Base-by-base conservation (phyloP, 2,329 filamentous ascomycete genomes). In the Phialophora verrucosa region DNA sequence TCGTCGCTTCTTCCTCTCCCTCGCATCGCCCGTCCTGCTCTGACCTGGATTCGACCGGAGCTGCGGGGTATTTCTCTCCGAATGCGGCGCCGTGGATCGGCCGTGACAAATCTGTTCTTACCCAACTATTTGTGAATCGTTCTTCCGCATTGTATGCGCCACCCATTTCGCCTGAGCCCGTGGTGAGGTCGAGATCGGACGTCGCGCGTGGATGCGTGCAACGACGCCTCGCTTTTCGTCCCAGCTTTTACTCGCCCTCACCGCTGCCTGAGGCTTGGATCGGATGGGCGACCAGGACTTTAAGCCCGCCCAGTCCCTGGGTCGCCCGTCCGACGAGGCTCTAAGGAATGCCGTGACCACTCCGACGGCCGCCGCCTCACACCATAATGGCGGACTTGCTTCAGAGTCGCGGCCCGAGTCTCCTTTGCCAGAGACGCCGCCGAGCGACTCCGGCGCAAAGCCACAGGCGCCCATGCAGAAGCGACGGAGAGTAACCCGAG, bases 401-500 rank as follows among this genome's bases (percentile, higher is more conserved):
- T 31, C 65, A 4, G 68, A 64, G 2, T 66, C 64, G 29, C 68
- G 62, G 27, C 68, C 68, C 17, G 65, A 59, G 14, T 69, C 68
- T 31, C 68, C 68, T 49, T 42, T 38, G 29, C 59, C 59, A 31
- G 68, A 70, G 25, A 63, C 60, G 14, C 59, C 67, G 10, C 55
- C 51, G 4, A 67, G 66, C 51, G 68, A 70, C 17, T 63, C 63
- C 6, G 55, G 62, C 47, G 49, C 70, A 54, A 77, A 76, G 65
- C 72, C 76, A 49, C 68, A 76, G 49, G 75, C 77, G 61, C 90
- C 90, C 14, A 83, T 91, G 66, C 91, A 93, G 75, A 93, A 94
- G 76, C 85, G 91, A 68, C 84, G 91, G 63, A 85, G 91, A 75
- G 91, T 94, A 53, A 93, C 91, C 23, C 84, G 91, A 73, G 91